Conservation (phyloP, 2,329 filamentous ascomycete genomes). For the Arthroderma sp. region DNA sequence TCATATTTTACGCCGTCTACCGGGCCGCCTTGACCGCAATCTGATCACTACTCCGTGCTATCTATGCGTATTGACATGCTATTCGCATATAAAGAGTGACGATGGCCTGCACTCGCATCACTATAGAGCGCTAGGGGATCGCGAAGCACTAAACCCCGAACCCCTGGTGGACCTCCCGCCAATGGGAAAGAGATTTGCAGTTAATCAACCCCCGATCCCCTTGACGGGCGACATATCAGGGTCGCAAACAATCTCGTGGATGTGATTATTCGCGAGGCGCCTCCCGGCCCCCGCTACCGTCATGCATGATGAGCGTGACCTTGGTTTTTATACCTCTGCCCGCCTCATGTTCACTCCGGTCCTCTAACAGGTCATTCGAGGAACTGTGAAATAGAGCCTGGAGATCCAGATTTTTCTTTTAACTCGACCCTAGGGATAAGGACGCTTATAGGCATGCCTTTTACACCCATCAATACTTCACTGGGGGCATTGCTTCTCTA, state of each 20-base stretch:
- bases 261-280: not conserved
- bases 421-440: slow-evolving; percentile 16
- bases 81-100: not conserved
- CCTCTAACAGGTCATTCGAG: not conserved
- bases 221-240: no score
- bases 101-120: not conserved
- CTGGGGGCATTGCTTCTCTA: slow-evolving; percentile 41
- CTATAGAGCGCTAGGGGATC: not conserved
- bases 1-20: no score
- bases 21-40: no score
- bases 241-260: not conserved
- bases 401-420: not conserved
- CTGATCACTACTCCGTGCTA: not conserved
- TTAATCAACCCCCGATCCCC: not conserved
- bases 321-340: not conserved
- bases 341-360: not conserved
- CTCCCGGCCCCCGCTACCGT: not conserved
- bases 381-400: not conserved
- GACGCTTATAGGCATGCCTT: slow-evolving; percentile 17
- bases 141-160: not conserved
- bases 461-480: slow-evolving; percentile 42
- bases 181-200: not conserved
- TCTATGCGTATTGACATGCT: not conserved
- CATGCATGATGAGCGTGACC: not conserved
- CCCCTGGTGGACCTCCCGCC: not conserved